Evolutionary conservation across 78 protist genomes (phyloP).

Genomic region (Dictyostelium citrinum): DNA sequence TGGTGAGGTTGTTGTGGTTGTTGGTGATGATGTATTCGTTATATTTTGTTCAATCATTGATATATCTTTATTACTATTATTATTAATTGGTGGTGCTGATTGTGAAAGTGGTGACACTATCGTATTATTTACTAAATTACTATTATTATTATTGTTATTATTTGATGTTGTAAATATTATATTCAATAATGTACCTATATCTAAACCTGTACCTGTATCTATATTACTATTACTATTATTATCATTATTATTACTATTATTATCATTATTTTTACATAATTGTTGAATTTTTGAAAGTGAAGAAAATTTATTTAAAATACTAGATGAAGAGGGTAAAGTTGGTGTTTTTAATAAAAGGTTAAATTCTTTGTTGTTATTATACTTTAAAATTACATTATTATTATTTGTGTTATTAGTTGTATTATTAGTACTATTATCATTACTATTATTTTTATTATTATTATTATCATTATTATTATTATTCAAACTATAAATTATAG

Average conservation of each 20-base stretch:
- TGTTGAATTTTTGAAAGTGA: slow-evolving; percentile 35
- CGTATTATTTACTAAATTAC: neutral
- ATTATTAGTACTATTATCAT: no score
- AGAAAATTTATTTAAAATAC: slow-evolving; percentile 36
- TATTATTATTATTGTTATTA: neutral
- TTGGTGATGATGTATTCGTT: neutral
- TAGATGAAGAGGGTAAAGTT: neutral
- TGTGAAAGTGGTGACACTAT: neutral
- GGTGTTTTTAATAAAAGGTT: neutral
- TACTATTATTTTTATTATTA: neutral
- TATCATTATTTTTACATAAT: neutral
- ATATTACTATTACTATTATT: neutral
- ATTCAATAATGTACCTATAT: neutral
- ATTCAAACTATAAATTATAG: neutral
- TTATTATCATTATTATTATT: neutral
- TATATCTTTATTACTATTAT: neutral
- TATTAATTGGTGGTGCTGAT: neutral
- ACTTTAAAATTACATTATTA: slow-evolving; percentile 30
- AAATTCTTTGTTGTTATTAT: slow-evolving; percentile 7
- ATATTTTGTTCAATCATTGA: neutral
- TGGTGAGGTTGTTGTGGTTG: neutral
- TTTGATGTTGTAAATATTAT: neutral
- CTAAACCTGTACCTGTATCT: neutral
- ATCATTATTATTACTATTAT: neutral
- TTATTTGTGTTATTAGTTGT: no score